Percentiles rank a stretch among this genome's conserved stretches.
These are phyloP conservation scores for Adansonia gregorii DNA, from an alignment of 441 rosid species.

Conservation along the genomic window DNA sequence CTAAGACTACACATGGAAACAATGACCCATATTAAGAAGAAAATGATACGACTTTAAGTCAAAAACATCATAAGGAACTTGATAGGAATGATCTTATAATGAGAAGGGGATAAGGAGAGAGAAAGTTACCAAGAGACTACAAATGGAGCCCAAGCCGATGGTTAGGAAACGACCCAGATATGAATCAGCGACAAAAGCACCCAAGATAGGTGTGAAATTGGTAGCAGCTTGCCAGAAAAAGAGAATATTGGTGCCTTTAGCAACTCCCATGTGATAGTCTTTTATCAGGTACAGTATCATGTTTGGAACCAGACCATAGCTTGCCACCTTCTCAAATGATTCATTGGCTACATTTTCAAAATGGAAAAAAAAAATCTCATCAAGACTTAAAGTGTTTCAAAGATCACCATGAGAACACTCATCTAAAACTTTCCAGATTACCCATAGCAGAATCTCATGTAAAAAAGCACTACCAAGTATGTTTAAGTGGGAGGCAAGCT, in stretches of 20 bases:
- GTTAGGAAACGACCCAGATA: constrained; percentile 77
- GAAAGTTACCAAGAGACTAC: constrained; percentile 58
- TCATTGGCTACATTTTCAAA: constrained; percentile 59
- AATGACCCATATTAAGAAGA: neutral
- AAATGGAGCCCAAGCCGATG: constrained; percentile 68
- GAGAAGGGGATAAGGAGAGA: neutral
- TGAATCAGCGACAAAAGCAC: constrained; percentile 81
- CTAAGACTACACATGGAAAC: constrained; percentile 7
- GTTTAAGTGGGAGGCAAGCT: neutral
- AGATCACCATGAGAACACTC: neutral
- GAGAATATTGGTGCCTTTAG: constrained; percentile 56
- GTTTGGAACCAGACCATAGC: constrained; percentile 72
- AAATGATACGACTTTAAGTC: neutral
- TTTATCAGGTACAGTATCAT: constrained; percentile 72
- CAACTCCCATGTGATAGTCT: constrained; percentile 56
- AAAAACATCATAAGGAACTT: neutral
- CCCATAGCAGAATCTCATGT: neutral
- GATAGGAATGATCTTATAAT: neutral
- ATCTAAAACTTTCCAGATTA: neutral
- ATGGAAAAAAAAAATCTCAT: neutral
- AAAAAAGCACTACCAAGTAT: neutral
- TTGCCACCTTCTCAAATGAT: constrained; percentile 80
- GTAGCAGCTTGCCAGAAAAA: constrained; percentile 61
- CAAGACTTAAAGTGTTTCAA: neutral
- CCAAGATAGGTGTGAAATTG: constrained; percentile 68